A percentile compares a stretch with the other conserved stretches of the same genome.
Conservation (phyloP, 2,329 filamentous ascomycete species). For the Rutstroemia sp. region DNA sequence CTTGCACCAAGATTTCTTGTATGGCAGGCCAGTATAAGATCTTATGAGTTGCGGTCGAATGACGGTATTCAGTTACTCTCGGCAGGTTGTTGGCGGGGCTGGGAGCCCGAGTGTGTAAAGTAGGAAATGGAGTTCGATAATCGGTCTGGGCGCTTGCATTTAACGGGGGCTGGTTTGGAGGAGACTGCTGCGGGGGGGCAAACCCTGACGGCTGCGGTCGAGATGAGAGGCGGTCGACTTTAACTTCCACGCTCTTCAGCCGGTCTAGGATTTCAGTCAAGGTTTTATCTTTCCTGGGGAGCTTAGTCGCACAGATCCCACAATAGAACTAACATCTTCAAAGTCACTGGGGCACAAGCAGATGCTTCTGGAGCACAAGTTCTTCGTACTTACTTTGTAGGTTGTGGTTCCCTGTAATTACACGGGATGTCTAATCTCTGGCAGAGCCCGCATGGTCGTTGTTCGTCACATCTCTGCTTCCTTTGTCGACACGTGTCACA, state of each 20-base stretch:
- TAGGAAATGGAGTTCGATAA: slow-evolving; percentile 20
- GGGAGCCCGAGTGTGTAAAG: slow-evolving; percentile 5
- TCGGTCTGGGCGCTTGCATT: slow-evolving; percentile 10
- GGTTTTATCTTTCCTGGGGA: slow-evolving; percentile 52
- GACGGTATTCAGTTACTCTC: slow-evolving; percentile 19
- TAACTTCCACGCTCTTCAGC: slow-evolving; percentile 46
- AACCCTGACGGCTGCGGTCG: slow-evolving; percentile 12
- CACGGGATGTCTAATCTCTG: slow-evolving; percentile 50
- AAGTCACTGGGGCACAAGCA: no score
- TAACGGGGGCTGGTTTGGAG: slow-evolving; percentile 21
- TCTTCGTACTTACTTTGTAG: slow-evolving; percentile 48
- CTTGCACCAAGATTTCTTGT: slow-evolving; percentile 33
- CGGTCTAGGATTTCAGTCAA: slow-evolving; percentile 52
- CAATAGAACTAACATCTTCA: not conserved
- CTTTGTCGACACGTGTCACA: slow-evolving; percentile 52
- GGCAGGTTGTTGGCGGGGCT: slow-evolving; percentile 11
- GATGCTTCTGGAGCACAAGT: no score
- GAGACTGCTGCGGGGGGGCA: slow-evolving; percentile 21
- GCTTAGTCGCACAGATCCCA: slow-evolving; percentile 6
- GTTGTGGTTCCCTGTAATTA: slow-evolving; percentile 51
- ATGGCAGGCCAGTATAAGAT: slow-evolving; percentile 44
- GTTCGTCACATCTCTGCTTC: slow-evolving; percentile 59
- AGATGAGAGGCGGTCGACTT: slow-evolving; percentile 39
- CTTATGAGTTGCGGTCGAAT: slow-evolving; percentile 39
- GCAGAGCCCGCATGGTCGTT: slow-evolving; percentile 53